phyloP scores from a whole-genome alignment of 345 rosid genomes.

The Aurinia saxatilis region DNA sequence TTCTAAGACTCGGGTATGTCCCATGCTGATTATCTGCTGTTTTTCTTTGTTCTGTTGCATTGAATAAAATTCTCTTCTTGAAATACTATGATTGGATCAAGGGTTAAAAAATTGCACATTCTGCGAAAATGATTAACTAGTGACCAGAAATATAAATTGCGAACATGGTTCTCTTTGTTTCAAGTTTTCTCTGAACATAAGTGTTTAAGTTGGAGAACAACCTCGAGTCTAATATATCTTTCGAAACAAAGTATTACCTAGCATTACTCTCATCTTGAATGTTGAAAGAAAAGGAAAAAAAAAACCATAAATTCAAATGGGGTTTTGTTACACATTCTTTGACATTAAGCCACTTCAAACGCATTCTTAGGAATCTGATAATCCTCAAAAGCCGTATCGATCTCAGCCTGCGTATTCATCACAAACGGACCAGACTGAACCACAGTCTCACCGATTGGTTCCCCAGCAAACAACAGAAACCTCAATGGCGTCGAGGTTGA shows the following conservation, averaged over 20 bases:
- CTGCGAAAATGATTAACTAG: too few relatives aligned
- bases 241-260: background rate
- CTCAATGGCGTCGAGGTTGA: constrained; percentile 44
- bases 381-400: constrained; percentile 68
- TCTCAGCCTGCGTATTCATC: constrained; percentile 82
- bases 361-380: constrained; percentile 65
- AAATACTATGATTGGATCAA: too few relatives aligned
- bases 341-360: constrained; percentile 65
- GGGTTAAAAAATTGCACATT: too few relatives aligned
- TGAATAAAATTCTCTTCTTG: too few relatives aligned
- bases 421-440: constrained; percentile 89
- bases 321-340: constrained; percentile 30
- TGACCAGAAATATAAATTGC: too few relatives aligned
- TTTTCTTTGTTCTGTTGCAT: background rate
- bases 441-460: constrained; percentile 71
- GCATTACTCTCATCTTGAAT: background rate
- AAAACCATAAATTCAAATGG: constrained; percentile 1
- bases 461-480: constrained; percentile 63
- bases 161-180: too few relatives aligned
- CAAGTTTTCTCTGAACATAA: background rate
- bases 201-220: background rate
- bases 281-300: constrained; percentile 2
- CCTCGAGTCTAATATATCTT: background rate
- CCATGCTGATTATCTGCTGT: background rate
- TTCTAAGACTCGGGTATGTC: too few relatives aligned